Evolutionary conservation across 1,284 basidiomycete genomes (phyloP), one percentile per base, ranked within the genome.

Genomic region (Cutaneotrichosporon cutaneum): DNA sequence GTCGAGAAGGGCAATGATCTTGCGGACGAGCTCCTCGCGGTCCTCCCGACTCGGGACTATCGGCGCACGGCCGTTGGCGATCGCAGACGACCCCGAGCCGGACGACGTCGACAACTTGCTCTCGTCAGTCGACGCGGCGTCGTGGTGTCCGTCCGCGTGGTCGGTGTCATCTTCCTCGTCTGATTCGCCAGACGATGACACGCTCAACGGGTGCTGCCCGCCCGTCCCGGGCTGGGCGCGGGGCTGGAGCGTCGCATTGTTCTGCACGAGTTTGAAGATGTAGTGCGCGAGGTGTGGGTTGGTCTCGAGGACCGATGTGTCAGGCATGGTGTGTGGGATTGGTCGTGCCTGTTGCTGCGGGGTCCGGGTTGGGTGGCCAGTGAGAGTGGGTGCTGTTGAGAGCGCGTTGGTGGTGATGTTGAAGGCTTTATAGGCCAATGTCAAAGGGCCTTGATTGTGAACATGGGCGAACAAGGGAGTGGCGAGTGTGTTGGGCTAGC

Each of bases 1-100:
- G 51, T 85, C 85, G 51, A 95, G 84, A 54, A 91, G 80, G 4
- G 82, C 80, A 30, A 90, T 88, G 14, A 93, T 87, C 70, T 83
- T 83, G 70, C 83, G 84, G 22, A 92, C 85, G 11, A 92, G 79
- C 42, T 82, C 80, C 48, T 80, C 78, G 56, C 69, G 73, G 35
- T 76, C 76, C 32, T 68, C 62, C 11, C 65, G 59, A 30, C 54
- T 65, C 3, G 61, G 61, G 10, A 59, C 59, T 2, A 45, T 10
- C 14, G 47, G 33, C 8, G 52, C 22, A 35, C 21, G 16, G 33
- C 51, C 44, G 39, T 53, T 58, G 27, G 56, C 44, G 44, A 30
- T 16, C 1, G 36, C 27, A 2, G 39, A 39, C 21, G 55, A 51
- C 13, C 16, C 22, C 16, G 54, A 52, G 27, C 10, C 24, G 11